A percentile compares a stretch with the other conserved stretches of the same genome.
Evolutionary conservation across 106 monocot species (phyloP).

Genomic region (Acorus calamus): DNA sequence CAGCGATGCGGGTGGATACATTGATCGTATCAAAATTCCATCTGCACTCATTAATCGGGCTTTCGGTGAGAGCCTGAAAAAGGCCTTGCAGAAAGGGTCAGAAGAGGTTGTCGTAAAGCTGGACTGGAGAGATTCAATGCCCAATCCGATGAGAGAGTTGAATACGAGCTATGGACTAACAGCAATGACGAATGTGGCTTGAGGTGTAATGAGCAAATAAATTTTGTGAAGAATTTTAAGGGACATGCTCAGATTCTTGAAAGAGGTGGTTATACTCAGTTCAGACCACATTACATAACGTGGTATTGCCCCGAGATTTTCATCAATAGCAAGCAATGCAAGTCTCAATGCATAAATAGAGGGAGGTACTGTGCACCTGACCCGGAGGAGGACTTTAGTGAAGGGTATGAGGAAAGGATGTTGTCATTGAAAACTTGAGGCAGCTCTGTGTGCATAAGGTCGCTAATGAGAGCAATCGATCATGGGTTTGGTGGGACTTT

Average conservation of each 20-base stretch:
- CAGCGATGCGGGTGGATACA: constrained; percentile 7
- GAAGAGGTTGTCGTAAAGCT: constrained; percentile 19
- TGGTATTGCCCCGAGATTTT: no score
- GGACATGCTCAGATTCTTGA: no score
- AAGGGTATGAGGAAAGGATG: no score
- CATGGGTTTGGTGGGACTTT: not conserved
- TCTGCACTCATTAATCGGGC: constrained; percentile 10
- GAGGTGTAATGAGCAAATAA: constrained; percentile 21
- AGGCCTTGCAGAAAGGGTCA: constrained; percentile 1
- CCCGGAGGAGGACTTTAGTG: no score
- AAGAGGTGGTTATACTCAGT: no score
- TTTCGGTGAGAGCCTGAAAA: constrained; percentile 14
- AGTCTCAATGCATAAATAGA: no score
- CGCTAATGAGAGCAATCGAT: no score
- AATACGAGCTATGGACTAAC: constrained; percentile 27
- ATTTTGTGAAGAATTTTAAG: not conserved
- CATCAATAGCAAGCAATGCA: no score
- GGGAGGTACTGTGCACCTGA: no score
- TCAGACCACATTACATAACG: no score
- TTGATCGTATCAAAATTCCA: constrained; percentile 11
- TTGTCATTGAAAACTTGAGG: no score
- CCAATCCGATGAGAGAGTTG: constrained; percentile 24
- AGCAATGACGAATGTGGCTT: constrained; percentile 28
- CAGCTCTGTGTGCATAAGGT: no score
- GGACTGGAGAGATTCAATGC: constrained; percentile 28